Evolutionary conservation across 345 rosid genomes (phyloP).

Genomic region (Arabis alpina): DNA sequence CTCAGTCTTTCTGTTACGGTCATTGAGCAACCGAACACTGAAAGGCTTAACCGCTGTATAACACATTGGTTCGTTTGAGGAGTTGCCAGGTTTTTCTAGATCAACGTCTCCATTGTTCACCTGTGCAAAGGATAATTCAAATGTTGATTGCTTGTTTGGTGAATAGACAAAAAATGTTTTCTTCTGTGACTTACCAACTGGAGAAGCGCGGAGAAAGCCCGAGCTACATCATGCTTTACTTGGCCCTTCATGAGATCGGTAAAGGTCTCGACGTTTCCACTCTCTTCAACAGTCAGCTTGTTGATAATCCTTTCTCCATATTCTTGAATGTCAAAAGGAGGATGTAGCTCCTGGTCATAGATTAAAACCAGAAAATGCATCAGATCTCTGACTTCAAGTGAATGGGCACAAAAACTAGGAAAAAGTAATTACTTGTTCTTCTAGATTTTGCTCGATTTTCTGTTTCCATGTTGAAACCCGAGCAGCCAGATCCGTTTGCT

Average conservation of each 20-base stretch:
- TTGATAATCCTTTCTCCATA: slow-evolving; percentile 71
- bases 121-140: slow-evolving; percentile 46
- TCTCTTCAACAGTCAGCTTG: slow-evolving; percentile 59
- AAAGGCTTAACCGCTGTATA: slow-evolving; percentile 78
- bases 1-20: slow-evolving; percentile 37
- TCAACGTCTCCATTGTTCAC: slow-evolving; percentile 89
- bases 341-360: slow-evolving; percentile 68
- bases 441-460: slow-evolving; percentile 87
- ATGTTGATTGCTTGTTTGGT: slow-evolving; percentile 3
- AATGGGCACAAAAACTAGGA: slow-evolving; percentile 16
- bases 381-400: slow-evolving; percentile 13
- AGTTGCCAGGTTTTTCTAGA: slow-evolving; percentile 56
- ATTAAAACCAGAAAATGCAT: slow-evolving; percentile 13
- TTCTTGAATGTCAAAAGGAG: slow-evolving; percentile 92
- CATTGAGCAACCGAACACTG: slow-evolving; percentile 55
- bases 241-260: slow-evolving; percentile 71
- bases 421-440: slow-evolving; percentile 72
- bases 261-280: slow-evolving; percentile 52
- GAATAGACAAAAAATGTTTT: not conserved
- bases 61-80: slow-evolving; percentile 54
- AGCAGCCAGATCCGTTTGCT: slow-evolving; percentile 88
- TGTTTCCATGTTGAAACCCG: slow-evolving; percentile 95
- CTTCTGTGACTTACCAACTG: slow-evolving; percentile 68
- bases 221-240: slow-evolving; percentile 86
- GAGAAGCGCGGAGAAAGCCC: slow-evolving; percentile 93